Evolutionary conservation across 805 yeast species (phyloP).

Genomic region (Yarrowia divulgata): DNA sequence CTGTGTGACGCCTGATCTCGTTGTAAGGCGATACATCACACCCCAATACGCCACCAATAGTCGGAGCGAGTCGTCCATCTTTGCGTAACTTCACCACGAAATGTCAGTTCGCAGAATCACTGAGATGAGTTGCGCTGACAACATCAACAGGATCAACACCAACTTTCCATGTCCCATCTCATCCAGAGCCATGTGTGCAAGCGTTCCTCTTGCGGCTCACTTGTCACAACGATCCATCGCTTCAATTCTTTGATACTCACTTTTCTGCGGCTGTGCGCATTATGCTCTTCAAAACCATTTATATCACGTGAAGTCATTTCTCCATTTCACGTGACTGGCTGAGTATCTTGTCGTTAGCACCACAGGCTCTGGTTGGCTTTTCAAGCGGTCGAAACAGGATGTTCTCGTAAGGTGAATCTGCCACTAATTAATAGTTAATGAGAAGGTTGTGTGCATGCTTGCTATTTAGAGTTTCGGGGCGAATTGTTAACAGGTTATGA

Average conservation of each 20-base stretch:
- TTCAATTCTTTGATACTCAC: constrained; percentile 2
- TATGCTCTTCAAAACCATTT: constrained; percentile 32
- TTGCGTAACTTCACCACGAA: too few species aligned
- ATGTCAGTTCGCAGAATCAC: too few species aligned
- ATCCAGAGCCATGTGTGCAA: too few species aligned
- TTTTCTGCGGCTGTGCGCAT: constrained; percentile 36
- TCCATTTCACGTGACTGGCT: constrained; percentile 38
- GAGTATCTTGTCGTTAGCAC: constrained; percentile 10
- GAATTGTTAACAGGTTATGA: constrained; percentile 12
- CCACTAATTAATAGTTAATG: constrained; percentile 18
- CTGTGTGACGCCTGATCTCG: too few species aligned
- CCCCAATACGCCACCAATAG: too few species aligned
- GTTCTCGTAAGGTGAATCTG: constrained; percentile 7
- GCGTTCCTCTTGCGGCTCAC: not conserved
- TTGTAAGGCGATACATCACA: not conserved
- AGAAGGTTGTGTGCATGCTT: constrained; percentile 2
- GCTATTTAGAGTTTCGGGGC: not conserved
- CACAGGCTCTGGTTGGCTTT: constrained; percentile 8
- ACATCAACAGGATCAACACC: too few species aligned
- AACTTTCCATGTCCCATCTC: too few species aligned
- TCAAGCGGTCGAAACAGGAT: constrained; percentile 6
- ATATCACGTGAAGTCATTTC: constrained; percentile 37
- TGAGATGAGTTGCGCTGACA: too few species aligned
- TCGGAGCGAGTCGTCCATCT: too few species aligned
- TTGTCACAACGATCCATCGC: not conserved